Conservation (phyloP, 257 asterid species). For the Plantago major region DNA sequence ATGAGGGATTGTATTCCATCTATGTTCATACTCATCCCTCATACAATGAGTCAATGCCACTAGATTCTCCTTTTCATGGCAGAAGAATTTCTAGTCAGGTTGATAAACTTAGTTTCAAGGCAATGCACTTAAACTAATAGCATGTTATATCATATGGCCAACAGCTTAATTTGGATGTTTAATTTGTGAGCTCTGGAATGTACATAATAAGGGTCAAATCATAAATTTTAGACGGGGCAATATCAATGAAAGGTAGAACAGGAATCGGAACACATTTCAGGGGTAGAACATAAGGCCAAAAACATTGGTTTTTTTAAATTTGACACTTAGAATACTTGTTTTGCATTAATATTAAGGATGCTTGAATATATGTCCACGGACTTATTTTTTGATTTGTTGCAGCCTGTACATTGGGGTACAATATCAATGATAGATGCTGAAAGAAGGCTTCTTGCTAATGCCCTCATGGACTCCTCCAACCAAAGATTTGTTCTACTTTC, state of each 20-base stretch:
- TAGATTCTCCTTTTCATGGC: slow-evolving; percentile 31
- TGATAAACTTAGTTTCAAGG: neutral
- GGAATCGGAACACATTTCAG: too few species aligned
- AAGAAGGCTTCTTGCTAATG: slow-evolving; percentile 60
- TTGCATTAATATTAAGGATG: too few species aligned
- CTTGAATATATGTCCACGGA: neutral
- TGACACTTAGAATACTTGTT: too few species aligned
- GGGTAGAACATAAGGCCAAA: too few species aligned
- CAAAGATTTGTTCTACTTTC: slow-evolving; percentile 57
- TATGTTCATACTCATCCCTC: slow-evolving; percentile 47
- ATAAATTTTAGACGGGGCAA: too few species aligned
- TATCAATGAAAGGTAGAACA: too few species aligned
- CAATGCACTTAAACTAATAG: neutral
- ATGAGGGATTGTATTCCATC: slow-evolving; percentile 39
- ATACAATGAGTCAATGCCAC: slow-evolving; percentile 29
- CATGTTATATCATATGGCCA: too few species aligned
- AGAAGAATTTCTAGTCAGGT: slow-evolving; percentile 52
- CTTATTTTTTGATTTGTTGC: slow-evolving; percentile 13
- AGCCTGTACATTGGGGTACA: slow-evolving; percentile 64
- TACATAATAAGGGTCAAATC: too few species aligned
- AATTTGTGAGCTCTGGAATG: too few species aligned
- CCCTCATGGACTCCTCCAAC: slow-evolving; percentile 55
- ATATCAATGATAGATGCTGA: slow-evolving; percentile 73
- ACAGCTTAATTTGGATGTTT: too few species aligned
- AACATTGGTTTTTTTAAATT: too few species aligned